These are phyloP conservation scores for Myxozyma mucilagina DNA, from an alignment of 805 yeast genomes.

Conservation along the genomic window DNA sequence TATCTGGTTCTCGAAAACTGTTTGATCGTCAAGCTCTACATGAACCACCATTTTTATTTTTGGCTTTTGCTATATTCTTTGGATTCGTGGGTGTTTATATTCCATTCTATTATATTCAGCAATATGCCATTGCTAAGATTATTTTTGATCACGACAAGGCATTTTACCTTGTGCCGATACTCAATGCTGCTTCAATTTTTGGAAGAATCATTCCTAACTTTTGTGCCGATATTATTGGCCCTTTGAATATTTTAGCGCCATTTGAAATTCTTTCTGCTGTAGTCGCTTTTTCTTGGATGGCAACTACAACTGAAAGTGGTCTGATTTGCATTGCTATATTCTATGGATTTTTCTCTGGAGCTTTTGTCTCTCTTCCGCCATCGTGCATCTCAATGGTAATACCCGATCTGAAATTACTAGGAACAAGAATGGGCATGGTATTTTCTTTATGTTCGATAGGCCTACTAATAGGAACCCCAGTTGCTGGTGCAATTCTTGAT, in stretches of 20 bases:
- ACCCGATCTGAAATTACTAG: conserved; percentile 33
- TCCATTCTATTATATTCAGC: conserved; percentile 40
- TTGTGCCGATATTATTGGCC: conserved; percentile 51
- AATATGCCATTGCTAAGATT: conserved; percentile 35
- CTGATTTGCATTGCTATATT: conserved; percentile 37
- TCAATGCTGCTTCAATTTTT: conserved; percentile 45
- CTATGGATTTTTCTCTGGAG: conserved; percentile 41
- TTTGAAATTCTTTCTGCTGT: conserved; percentile 35
- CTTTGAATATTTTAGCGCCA: conserved; percentile 46
- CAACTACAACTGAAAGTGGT: conserved; percentile 36
- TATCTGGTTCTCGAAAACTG: conserved; percentile 4
- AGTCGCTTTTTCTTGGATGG: conserved; percentile 42
- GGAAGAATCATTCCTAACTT: conserved; percentile 55
- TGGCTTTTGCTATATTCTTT: conserved; percentile 33
- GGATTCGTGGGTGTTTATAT: conserved; percentile 39
- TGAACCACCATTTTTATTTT: conserved; percentile 36
- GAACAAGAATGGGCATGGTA: conserved; percentile 59
- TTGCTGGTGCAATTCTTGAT: conserved; percentile 37
- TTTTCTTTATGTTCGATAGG: conserved; percentile 58
- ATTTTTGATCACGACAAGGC: conserved; percentile 21
- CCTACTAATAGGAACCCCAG: conserved; percentile 38
- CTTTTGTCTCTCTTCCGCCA: conserved; percentile 40
- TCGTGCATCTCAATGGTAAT: conserved; percentile 36
- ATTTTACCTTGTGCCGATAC: conserved; percentile 39
- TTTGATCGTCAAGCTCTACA: conserved; percentile 32